These are phyloP conservation scores for Solanum peruvianum DNA, from an alignment of 257 asterid genomes.

Conservation along the genomic window DNA sequence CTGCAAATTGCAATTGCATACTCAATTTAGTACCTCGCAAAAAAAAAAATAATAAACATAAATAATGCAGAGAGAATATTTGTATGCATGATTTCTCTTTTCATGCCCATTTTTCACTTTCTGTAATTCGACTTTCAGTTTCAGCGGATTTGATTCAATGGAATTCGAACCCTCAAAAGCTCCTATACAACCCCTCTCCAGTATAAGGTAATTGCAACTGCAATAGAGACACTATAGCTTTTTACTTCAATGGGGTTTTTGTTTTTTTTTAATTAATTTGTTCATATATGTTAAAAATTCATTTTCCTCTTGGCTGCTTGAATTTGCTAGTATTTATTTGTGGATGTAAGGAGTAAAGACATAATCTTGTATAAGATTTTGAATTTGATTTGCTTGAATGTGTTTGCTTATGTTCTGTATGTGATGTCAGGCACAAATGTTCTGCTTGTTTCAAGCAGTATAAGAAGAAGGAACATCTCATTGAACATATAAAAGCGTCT, in stretches of 20 bases:
- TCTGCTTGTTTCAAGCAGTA: constrained; percentile 52
- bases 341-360: neutral
- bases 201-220: neutral
- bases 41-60: no score
- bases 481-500: constrained; percentile 32
- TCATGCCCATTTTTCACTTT: neutral
- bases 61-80: neutral
- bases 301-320: no score
- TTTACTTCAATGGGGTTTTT: neutral
- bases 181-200: neutral
- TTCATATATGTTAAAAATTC: neutral
- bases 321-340: neutral
- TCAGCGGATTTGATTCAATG: neutral
- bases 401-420: neutral
- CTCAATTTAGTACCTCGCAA: neutral
- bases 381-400: neutral
- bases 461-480: constrained; percentile 48
- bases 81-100: neutral
- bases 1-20: neutral
- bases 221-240: neutral
- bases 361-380: neutral
- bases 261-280: neutral
- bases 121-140: neutral
- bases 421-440: constrained; percentile 37
- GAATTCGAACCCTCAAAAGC: neutral